Evolutionary conservation across 495 filamentous ascomycete genomes (phyloP), one percentile per base, ranked within the genome.

Genomic region (Hyaloscypha variabilis): DNA sequence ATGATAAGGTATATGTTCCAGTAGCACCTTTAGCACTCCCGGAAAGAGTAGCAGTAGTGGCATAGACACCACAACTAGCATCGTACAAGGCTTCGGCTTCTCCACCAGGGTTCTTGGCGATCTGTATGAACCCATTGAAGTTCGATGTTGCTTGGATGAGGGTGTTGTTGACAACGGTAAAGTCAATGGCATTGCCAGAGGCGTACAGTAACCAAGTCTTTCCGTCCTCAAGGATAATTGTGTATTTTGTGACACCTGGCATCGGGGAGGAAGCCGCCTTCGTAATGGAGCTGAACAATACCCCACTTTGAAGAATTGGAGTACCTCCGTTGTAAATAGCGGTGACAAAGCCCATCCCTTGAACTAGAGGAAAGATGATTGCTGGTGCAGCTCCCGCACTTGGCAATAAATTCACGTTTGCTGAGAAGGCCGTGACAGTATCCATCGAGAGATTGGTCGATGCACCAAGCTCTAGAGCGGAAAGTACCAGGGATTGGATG

Each of bases 291-390:
- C 81, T 81, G 80, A 91, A 96, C 68, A 87, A 87, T 1, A 94
- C 81, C 11, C 87, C 88, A 58, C 88, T 91, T 68, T 91, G 85
- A 25, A 98, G 79, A 13, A 89, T 52, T 2, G 94, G 94, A 28
- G 87, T 85, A 5, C 87, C 78, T 34, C 83, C 82, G 51, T 80
- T 82, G 75, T 94, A 98, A n/a, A 90, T 62, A 3, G 81, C 94
- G 5, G 93, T 97, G 13, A 96, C 83, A 67, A 92, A 94, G 0
- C 86, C 93, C 88, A 94, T 94, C 3, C 95, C 95, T 73, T 97
- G 94, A 1, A 96, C 87, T 8, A 97, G 73, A 0, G 94, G 94
- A 69, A 97, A 91, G 0, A 87, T 88, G 36, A 98, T 80, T 1
- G 75, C 65, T 2, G 88, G 78, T 0, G 75, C 68, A 1, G 85